phyloP scores from a whole-genome alignment of 2,329 filamentous ascomycete species.

The Nemania serpens region DNA sequence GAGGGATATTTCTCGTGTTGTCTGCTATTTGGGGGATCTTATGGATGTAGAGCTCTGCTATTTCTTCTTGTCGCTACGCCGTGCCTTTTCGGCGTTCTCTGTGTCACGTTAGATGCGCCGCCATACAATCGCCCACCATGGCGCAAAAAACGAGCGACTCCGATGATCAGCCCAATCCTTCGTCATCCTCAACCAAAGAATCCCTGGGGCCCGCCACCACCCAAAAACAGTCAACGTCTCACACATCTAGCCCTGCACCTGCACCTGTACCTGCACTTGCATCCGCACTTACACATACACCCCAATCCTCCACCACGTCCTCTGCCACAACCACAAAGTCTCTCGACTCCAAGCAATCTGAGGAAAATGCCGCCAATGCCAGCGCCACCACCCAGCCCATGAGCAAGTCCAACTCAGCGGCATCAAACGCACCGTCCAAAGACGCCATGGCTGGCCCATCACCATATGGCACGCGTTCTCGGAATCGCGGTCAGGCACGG shows the following conservation, averaged over 20 bases:
- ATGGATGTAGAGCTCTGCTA: constrained; percentile 38
- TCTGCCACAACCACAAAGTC: constrained; percentile 25
- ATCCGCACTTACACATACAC: constrained; percentile 15
- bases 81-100: constrained; percentile 39
- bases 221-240: constrained; percentile 39
- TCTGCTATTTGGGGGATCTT: constrained; percentile 28
- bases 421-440: constrained; percentile 53
- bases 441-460: constrained; percentile 61
- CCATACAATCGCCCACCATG: constrained; percentile 43
- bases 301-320: constrained; percentile 24
- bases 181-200: constrained; percentile 42
- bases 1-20: constrained; percentile 24
- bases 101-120: constrained; percentile 42
- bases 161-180: constrained; percentile 44
- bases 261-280: constrained; percentile 27
- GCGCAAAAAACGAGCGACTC: constrained; percentile 43
- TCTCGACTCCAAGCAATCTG: constrained; percentile 34
- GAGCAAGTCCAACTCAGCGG: constrained; percentile 53
- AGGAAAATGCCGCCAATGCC: constrained; percentile 43
- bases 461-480: constrained; percentile 90
- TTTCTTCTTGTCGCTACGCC: constrained; percentile 34
- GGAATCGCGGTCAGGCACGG: constrained; percentile 81
- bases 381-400: constrained; percentile 51
- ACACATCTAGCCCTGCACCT: constrained; percentile 38
- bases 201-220: constrained; percentile 36